Evolutionary conservation across 1,284 basidiomycete species (phyloP).

Genomic region (Pseudozyma hubeiensis): DNA sequence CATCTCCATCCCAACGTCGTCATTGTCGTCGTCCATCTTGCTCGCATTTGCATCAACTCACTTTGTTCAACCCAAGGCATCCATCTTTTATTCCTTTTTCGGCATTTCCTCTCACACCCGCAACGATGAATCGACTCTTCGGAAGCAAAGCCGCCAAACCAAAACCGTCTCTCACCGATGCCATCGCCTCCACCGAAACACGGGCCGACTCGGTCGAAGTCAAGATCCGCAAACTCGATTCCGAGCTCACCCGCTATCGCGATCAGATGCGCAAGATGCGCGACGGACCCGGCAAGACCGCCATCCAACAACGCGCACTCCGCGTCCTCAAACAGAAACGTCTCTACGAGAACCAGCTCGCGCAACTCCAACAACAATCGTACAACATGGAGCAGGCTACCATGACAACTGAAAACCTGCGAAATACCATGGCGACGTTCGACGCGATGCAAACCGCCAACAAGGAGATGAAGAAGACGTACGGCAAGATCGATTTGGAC

Average conservation of each 20-base stretch:
- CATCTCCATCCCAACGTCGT: not conserved
- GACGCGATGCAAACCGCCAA: slow-evolving; percentile 98
- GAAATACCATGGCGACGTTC: slow-evolving; percentile 99
- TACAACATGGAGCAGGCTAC: slow-evolving; percentile 99
- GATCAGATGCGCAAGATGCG: slow-evolving; percentile 95
- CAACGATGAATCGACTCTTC: slow-evolving; percentile 70
- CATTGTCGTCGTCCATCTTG: slow-evolving; percentile 8
- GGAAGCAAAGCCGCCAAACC: slow-evolving; percentile 71
- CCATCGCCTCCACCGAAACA: slow-evolving; percentile 90
- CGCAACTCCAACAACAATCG: slow-evolving; percentile 91
- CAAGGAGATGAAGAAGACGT: slow-evolving; percentile 96
- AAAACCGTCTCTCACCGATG: slow-evolving; percentile 87
- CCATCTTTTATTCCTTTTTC: not conserved
- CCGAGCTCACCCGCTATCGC: slow-evolving; percentile 90
- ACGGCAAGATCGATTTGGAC: slow-evolving; percentile 96
- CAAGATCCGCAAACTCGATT: slow-evolving; percentile 96
- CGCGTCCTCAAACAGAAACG: slow-evolving; percentile 94
- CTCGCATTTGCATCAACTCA: not conserved
- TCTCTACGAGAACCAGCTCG: slow-evolving; percentile 93
- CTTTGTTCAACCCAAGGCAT: not conserved
- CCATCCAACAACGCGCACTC: slow-evolving; percentile 94
- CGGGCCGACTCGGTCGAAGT: slow-evolving; percentile 92
- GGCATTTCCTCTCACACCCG: not conserved
- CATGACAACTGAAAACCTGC: slow-evolving; percentile 94
- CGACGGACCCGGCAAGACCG: slow-evolving; percentile 93